phyloP scores from a whole-genome alignment of 495 filamentous ascomycete genomes.

The Penicillium diatomitis region DNA sequence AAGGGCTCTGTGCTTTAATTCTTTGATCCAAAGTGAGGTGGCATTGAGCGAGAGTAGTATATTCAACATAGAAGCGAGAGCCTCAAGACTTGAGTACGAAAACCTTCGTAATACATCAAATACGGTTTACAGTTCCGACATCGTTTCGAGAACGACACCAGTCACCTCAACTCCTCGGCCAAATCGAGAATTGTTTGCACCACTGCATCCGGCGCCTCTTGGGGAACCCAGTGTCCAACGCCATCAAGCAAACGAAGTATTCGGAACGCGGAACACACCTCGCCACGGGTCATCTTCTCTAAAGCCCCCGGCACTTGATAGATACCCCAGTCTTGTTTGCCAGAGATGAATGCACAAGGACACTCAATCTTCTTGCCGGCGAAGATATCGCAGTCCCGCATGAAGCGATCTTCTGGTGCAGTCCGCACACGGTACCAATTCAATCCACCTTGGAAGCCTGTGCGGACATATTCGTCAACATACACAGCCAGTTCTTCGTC shows the following conservation, averaged over 20 bases:
- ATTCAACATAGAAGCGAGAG: too few relatives aligned
- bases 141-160: too few relatives aligned
- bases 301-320: constrained; percentile 57
- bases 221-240: constrained; percentile 60
- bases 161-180: constrained; percentile 1
- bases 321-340: constrained; percentile 56
- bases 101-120: too few relatives aligned
- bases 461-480: constrained; percentile 50
- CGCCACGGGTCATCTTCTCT: constrained; percentile 41
- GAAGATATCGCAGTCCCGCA: constrained; percentile 47
- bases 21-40: too few relatives aligned
- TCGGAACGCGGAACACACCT: constrained; percentile 42
- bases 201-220: constrained; percentile 52
- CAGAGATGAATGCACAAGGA: constrained; percentile 50
- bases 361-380: constrained; percentile 55
- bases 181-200: constrained; percentile 41
- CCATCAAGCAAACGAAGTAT: constrained; percentile 43
- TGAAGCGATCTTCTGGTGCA: constrained; percentile 29
- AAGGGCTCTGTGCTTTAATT: too few relatives aligned
- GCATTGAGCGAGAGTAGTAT: too few relatives aligned
- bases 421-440: constrained; percentile 62
- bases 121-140: too few relatives aligned
- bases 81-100: too few relatives aligned
- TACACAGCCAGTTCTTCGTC: constrained; percentile 51
- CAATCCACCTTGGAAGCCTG: constrained; percentile 60